Evolutionary conservation across 2,329 filamentous ascomycete species (phyloP), one percentile per base, ranked within the genome.

Genomic region (Boeremia lycopersici): DNA sequence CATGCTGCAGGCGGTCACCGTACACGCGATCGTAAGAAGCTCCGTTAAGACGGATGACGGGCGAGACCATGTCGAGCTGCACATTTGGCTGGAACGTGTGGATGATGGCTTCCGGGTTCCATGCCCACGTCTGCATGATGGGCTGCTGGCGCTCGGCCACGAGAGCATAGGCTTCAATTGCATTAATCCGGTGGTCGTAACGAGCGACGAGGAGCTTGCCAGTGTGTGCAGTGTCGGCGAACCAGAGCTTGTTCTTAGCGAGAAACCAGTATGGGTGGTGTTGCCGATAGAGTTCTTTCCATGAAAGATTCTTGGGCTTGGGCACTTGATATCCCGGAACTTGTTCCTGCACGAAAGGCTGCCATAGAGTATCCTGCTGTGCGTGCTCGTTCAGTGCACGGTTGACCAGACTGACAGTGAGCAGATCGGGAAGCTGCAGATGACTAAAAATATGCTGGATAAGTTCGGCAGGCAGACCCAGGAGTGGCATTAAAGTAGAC

Each of bases 201-300:
- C 89, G 86, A n/a, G 84, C 82, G 34, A 96, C 69, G 25, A 96
- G 81, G 36, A 96, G 74, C 69, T 89, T 89, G 0, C 93, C 93
- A 1, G 84, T 87, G 42, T 91, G 81, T 28, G 87, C 83, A 2
- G 80, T 82, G 73, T 96, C 91, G 55, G 86, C 84, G 68, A 96
- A 93, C 93, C 93, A 97, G 60, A 97, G 79, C 74, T 90, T 93
- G 70, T 90, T 81, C 46, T 84, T 86, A 0, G 90, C 82, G 1
- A 97, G 79, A 67, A 96, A 96, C 93, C 93, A 97, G 65, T 88
- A 86, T 0, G 89, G 88, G 60, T 95, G 84, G 70, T 95, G 89
- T 17, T 86, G 82, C 36, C 82, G 78, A 71, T 89, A 96, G 2
- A 96, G 83, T 25, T 89, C 82, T 53, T 84, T 85, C 74, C 87